Evolutionary conservation across 2,329 filamentous ascomycete species (phyloP), one percentile per base, ranked within the genome.

Genomic region (Alternaria triticina): DNA sequence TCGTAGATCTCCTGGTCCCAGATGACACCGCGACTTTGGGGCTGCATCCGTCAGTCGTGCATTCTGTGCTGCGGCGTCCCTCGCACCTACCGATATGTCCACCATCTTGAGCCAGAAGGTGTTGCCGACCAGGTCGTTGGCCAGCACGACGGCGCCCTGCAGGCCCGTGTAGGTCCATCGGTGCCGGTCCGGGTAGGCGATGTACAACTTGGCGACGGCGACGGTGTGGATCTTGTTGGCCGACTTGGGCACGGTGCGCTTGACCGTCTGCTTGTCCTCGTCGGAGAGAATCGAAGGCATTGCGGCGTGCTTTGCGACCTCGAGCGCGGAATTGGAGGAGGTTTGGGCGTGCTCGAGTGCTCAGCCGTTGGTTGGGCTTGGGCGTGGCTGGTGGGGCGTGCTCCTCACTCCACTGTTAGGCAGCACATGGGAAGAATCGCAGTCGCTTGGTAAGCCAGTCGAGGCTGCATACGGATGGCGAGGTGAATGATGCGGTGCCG

Each of bases 21-120:
- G 36, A 77, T 72, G 47, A 76, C 74, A 54, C 74, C 74, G 49
- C 74, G 74, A 64, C 65, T 69, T 62, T 73, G 65, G 15, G 74
- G 66, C 73, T 75, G 64, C 61, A 76, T 97, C 93, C 93, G 58
- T 68, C 63, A 74, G 71, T 59, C 33, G 54, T 40, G 22, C 40
- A 17, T 25, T 23, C 30, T 15, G 45, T 12, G 20, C 47, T 43
- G 17, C 10, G 8, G 52, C 28, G 15, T 15, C 22, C 27, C 33
- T 27, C 44, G 50, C 30, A 85, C 90, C 77, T 86, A 97, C 94
- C 78, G 94, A 97, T 60, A 99, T 90, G 80, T 99, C 96, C 55
- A 99, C 96, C 83, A 99, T 85, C 85, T 99, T 99, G 71, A 99
- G 84, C 93, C 95, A 99, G 82, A 94, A 97, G 1, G 96, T 97